Conservation (phyloP, 805 yeast species). For the Candida sithepensis region DNA sequence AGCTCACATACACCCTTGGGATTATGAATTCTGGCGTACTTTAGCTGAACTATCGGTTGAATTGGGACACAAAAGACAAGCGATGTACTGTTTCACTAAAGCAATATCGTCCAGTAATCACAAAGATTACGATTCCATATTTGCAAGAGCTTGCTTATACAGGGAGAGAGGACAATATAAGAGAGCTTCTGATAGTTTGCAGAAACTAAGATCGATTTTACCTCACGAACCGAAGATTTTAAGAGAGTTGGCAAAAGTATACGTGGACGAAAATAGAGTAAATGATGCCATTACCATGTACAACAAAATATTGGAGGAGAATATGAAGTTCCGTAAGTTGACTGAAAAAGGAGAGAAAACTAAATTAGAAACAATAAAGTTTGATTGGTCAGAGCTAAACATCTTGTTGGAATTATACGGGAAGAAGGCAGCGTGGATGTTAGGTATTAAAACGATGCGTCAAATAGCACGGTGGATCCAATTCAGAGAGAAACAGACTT, state of each 20-base stretch:
- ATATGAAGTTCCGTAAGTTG: constrained; percentile 40
- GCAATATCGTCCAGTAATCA: constrained; percentile 46
- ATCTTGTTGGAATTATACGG: constrained; percentile 76
- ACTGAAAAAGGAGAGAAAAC: constrained; percentile 19
- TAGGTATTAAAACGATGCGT: constrained; percentile 64
- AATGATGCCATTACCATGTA: constrained; percentile 76
- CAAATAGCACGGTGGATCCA: constrained; percentile 82
- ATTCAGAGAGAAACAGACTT: constrained; percentile 55
- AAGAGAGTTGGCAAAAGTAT: constrained; percentile 55
- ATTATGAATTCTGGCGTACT: constrained; percentile 71
- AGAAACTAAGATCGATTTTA: constrained; percentile 48
- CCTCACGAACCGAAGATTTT: constrained; percentile 61
- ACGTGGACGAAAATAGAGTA: constrained; percentile 53
- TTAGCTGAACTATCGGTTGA: constrained; percentile 68
- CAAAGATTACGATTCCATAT: constrained; percentile 51
- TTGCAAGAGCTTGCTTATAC: constrained; percentile 64
- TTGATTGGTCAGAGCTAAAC: constrained; percentile 88
- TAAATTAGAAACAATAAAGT: constrained; percentile 41
- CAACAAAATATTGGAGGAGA: constrained; percentile 57
- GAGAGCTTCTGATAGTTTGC: constrained; percentile 72
- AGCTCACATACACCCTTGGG: constrained; percentile 72
- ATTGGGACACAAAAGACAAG: constrained; percentile 69
- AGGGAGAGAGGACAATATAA: constrained; percentile 62
- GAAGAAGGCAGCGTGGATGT: constrained; percentile 59
- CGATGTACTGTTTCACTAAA: constrained; percentile 70